Evolutionary conservation across 2,329 filamentous ascomycete genomes (phyloP).

Genomic region (Ophiostoma perfectum): DNA sequence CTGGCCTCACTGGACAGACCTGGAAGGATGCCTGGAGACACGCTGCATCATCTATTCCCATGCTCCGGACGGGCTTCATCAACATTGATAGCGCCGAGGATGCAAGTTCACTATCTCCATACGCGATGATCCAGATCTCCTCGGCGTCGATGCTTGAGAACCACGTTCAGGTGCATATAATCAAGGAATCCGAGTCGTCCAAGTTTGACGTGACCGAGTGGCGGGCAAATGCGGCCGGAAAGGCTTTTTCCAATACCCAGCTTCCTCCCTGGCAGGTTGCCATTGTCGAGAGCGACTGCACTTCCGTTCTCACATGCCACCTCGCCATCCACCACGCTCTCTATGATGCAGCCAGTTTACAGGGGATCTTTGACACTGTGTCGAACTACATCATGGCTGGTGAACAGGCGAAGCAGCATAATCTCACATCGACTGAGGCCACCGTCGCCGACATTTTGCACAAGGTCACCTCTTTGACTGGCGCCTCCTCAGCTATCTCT

Average conservation of each 20-base stretch:
- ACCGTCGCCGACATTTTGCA: constrained; percentile 41
- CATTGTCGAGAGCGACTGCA: constrained; percentile 40
- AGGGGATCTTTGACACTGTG: constrained; percentile 58
- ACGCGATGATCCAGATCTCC: constrained; percentile 66
- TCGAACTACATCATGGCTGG: constrained; percentile 32
- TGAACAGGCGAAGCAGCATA: not conserved
- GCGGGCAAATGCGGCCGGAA: constrained; percentile 33
- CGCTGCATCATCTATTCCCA: constrained; percentile 54
- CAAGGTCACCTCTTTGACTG: constrained; percentile 29
- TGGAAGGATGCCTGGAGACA: constrained; percentile 56
- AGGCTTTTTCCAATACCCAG: constrained; percentile 43
- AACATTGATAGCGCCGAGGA: constrained; percentile 54
- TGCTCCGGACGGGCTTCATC: constrained; percentile 71
- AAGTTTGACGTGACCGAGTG: constrained; percentile 36
- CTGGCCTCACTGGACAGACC: constrained; percentile 29
- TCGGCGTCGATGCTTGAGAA: constrained; percentile 11
- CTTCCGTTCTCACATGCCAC: constrained; percentile 28
- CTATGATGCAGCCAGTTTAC: constrained; percentile 75
- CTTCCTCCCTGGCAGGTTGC: constrained; percentile 59
- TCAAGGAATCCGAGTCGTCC: constrained; percentile 8
- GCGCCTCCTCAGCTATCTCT: constrained; percentile 26
- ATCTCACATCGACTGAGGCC: constrained; percentile 27
- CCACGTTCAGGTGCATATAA: not conserved
- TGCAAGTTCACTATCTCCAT: constrained; percentile 42
- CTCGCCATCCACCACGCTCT: constrained; percentile 69